These are phyloP conservation scores for Theobroma grandiflorum DNA, from an alignment of 441 rosid genomes.

Conservation along the genomic window DNA sequence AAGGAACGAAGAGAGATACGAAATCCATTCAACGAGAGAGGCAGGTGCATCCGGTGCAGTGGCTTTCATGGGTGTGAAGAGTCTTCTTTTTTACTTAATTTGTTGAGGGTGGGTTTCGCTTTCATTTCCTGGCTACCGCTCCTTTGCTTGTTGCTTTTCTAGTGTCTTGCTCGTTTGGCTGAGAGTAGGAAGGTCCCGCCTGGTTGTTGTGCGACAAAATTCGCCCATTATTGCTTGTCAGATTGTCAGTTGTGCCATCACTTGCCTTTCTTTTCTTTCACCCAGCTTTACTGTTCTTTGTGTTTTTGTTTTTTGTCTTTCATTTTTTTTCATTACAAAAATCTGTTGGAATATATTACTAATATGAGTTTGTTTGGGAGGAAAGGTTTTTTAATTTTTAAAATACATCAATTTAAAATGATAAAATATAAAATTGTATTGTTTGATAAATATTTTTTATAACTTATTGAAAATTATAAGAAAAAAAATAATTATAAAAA, in stretches of 20 bases:
- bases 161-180: neutral
- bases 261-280: neutral
- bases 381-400: no score
- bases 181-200: conserved; percentile 15
- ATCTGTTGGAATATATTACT: no score
- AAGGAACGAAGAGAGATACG: conserved; percentile 49
- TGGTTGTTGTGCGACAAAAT: conserved; percentile 10
- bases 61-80: conserved; percentile 16
- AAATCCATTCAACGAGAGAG: conserved; percentile 46
- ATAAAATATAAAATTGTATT: no score
- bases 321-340: no score
- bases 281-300: no score
- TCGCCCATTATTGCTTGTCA: neutral
- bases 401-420: no score
- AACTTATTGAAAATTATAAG: no score
- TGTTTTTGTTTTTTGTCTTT: no score
- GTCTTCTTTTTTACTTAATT: conserved; percentile 12
- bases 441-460: no score
- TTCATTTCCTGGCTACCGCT: neutral
- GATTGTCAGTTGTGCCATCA: neutral
- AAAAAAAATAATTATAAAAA: no score
- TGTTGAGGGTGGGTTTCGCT: neutral
- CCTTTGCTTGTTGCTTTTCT: neutral
- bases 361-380: no score
- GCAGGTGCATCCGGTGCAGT: neutral